These are phyloP conservation scores for Microdochium trichocladiopsis DNA, from an alignment of 2,329 filamentous ascomycete species.

Conservation along the genomic window DNA sequence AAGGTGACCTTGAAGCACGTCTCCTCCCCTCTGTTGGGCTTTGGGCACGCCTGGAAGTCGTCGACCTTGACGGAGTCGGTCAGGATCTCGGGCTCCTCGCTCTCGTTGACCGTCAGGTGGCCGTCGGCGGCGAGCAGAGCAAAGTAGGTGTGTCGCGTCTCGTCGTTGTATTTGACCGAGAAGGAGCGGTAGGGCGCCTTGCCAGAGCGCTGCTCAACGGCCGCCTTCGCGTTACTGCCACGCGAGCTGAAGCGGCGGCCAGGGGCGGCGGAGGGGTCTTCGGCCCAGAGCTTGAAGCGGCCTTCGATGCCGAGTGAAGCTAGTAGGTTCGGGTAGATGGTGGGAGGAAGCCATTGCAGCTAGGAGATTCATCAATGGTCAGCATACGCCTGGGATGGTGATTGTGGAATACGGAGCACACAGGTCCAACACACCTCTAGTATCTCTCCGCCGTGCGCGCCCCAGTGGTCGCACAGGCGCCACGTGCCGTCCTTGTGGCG, in stretches of 20 bases:
- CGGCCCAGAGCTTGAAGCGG: slow-evolving; percentile 86
- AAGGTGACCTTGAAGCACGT: slow-evolving; percentile 81
- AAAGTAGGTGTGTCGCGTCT: slow-evolving; percentile 74
- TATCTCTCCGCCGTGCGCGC: slow-evolving; percentile 84
- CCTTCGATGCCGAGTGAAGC: slow-evolving; percentile 87
- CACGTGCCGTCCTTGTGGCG: slow-evolving; percentile 71
- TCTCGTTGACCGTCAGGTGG: slow-evolving; percentile 73
- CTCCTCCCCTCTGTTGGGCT: slow-evolving; percentile 74
- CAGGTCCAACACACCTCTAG: slow-evolving; percentile 74
- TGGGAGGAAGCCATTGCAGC: slow-evolving; percentile 91
- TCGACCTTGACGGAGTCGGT: slow-evolving; percentile 70
- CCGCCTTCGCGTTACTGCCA: slow-evolving; percentile 32
- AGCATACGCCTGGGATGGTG: no score
- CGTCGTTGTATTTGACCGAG: slow-evolving; percentile 76
- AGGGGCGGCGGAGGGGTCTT: slow-evolving; percentile 74
- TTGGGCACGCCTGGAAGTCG: slow-evolving; percentile 64
- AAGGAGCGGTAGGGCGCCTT: slow-evolving; percentile 71
- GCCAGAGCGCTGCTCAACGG: slow-evolving; percentile 49
- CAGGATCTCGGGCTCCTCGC: slow-evolving; percentile 75
- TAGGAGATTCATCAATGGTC: slow-evolving; percentile 26
- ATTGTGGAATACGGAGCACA: no score
- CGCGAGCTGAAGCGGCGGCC: slow-evolving; percentile 76
- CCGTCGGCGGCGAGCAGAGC: slow-evolving; percentile 81
- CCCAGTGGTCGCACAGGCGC: slow-evolving; percentile 81
- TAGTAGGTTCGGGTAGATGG: slow-evolving; percentile 77